Conservation (phyloP, 148 eudicot genomes). For the Fallopia convolvulus region DNA sequence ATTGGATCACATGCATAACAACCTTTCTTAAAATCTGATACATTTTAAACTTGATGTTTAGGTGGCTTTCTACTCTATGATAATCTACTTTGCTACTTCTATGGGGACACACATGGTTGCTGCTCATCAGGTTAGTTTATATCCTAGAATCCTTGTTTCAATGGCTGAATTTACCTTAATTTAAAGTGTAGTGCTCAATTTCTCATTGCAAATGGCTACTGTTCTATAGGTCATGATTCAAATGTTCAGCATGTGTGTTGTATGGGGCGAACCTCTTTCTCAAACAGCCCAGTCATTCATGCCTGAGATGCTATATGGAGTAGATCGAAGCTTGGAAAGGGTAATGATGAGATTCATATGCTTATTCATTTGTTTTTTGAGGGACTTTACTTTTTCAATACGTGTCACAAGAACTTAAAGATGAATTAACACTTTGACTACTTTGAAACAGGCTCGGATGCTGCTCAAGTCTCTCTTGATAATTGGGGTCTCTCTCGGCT, state of each 20-base stretch:
- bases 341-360: slow-evolving; percentile 24
- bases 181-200: not conserved
- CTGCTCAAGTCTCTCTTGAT: slow-evolving; percentile 74
- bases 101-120: slow-evolving; percentile 90
- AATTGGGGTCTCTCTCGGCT: slow-evolving; percentile 62
- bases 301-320: slow-evolving; percentile 93
- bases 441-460: slow-evolving; percentile 48
- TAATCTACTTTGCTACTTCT: slow-evolving; percentile 82
- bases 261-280: slow-evolving; percentile 95
- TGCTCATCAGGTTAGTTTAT: slow-evolving; percentile 78
- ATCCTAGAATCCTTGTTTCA: not conserved
- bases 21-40: not conserved
- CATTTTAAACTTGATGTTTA: slow-evolving; percentile 11
- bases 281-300: slow-evolving; percentile 97
- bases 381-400: not conserved
- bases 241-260: slow-evolving; percentile 70
- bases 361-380: not conserved
- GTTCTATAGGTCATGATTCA: slow-evolving; percentile 69
- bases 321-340: slow-evolving; percentile 61
- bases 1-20: not conserved
- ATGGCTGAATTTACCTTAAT: not conserved
- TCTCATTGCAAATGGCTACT: not conserved
- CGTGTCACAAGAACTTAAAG: not conserved
- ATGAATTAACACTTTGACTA: not conserved
- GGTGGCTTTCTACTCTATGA: slow-evolving; percentile 80